phyloP scores from a whole-genome alignment of 129 eudicot genomes.

The Artemisia argyi region DNA sequence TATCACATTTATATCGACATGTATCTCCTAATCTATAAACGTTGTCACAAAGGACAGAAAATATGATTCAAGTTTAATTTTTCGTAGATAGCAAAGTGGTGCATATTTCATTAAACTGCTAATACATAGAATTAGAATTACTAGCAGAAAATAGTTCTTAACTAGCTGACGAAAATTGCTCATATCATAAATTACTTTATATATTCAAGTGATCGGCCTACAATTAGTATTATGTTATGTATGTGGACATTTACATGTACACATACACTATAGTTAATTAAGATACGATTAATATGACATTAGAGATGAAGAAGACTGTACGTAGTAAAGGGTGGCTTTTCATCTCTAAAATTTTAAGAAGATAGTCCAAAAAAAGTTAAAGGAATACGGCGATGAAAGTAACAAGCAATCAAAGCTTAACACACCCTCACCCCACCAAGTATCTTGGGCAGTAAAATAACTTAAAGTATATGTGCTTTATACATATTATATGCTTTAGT shows the following conservation, averaged over 20 bases:
- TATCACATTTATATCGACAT: background rate
- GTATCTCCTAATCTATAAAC: background rate
- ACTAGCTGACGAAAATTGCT: no score
- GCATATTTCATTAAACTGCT: no score
- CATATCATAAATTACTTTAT: no score
- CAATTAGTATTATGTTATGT: background rate
- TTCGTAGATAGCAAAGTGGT: no score
- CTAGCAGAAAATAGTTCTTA: no score
- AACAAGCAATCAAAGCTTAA: conserved; percentile 18
- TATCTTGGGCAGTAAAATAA: conserved; percentile 18
- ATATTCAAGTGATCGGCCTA: no score
- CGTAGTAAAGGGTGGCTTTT: conserved; percentile 2
- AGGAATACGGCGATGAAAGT: conserved; percentile 5
- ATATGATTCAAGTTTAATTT: no score
- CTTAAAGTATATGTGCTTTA: conserved; percentile 19
- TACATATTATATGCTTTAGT: background rate
- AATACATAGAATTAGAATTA: no score
- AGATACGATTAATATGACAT: background rate
- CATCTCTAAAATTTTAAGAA: background rate
- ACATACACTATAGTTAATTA: background rate
- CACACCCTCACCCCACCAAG: conserved; percentile 11
- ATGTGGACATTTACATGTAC: background rate
- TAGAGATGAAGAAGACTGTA: background rate
- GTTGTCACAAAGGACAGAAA: no score
- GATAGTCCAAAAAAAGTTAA: background rate